Evolutionary conservation across 202 grass and related monocot species (phyloP), one percentile per base, ranked within the genome.

Genomic region (Hordeum pubiflorum): DNA sequence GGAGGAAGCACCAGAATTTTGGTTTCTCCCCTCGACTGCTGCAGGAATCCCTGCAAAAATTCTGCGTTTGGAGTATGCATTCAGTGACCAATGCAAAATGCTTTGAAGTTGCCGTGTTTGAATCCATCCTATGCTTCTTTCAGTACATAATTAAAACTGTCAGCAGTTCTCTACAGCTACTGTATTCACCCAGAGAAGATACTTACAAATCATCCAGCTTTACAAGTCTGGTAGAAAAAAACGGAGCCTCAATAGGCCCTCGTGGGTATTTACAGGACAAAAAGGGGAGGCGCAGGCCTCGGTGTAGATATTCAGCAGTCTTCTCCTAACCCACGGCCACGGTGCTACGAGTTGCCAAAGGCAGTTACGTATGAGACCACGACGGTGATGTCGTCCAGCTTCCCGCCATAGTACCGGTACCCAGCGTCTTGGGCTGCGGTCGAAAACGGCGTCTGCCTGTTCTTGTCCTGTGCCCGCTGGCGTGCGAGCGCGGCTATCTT

Each of bases 401-500:
- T 83, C 12, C 81, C 81, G 6, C 81, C 81, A 12, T 83, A 83
- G 63, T 83, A 69, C 11, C 81, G 81, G 74, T 44, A 76, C 39
- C 81, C 81, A 1, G 72, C 81, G 31, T 83, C 72, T 7, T 83
- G 72, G 9, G 81, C 81, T 4, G 72, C 72, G 18, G 61, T 83
- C 7, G 81, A 83, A 55, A 83, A 83, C 1, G 81, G 81, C 7
- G 81, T 76, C 62, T 76, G 81, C 81, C 81, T 65, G 61, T 76
- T 57, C 27, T 76, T 76, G 62, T 83, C 81, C 34, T 41, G 43
- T 12, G 81, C 81, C 10, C 81, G 44, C 34, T 83, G 81, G 32
- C 72, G 81, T 31, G 81, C 81, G 7, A 83, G 81, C 8, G 81
- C 81, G 4, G 81, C 81, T 69, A 83, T 76, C 81, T 83, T 83